A percentile compares a stretch with the other conserved stretches of the same genome.
phyloP scores from a whole-genome alignment of 805 yeast genomes.

The Zygosaccharomyces lentus region DNA sequence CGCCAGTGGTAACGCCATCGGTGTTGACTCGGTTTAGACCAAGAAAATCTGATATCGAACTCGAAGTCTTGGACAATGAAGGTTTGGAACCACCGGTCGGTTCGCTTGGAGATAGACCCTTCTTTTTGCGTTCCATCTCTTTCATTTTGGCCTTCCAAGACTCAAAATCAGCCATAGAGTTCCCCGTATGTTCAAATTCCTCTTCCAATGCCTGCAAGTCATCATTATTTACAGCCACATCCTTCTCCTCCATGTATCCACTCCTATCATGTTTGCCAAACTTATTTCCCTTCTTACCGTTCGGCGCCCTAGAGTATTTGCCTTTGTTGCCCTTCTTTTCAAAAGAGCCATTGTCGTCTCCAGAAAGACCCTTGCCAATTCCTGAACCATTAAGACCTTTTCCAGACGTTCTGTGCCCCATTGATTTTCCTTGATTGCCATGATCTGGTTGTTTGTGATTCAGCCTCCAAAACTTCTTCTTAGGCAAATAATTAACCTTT shows the following conservation, averaged over 20 bases:
- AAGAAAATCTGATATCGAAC: conserved; percentile 33
- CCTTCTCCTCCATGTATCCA: conserved; percentile 24
- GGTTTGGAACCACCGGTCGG: conserved; percentile 4
- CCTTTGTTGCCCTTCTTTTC: conserved; percentile 23
- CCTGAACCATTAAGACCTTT: conserved; percentile 13
- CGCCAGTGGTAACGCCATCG: conserved; percentile 3
- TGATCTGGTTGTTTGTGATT: conserved; percentile 29
- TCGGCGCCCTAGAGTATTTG: conserved; percentile 12
- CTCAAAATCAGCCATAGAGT: conserved; percentile 40
- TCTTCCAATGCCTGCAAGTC: conserved; percentile 34
- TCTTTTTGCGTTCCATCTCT: conserved; percentile 35
- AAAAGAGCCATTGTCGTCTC: conserved; percentile 10
- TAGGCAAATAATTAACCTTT: conserved; percentile 41
- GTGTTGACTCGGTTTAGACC: conserved; percentile 15
- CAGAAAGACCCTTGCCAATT: conserved; percentile 11
- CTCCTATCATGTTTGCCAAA: conserved; percentile 14
- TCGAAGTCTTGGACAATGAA: conserved; percentile 19
- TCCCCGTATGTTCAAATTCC: conserved; percentile 34
- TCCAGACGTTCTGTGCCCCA: conserved; percentile 15
- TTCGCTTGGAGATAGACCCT: conserved; percentile 23
- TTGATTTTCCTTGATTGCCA: conserved; percentile 13
- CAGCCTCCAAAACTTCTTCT: conserved; percentile 46
- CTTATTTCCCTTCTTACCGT: conserved; percentile 15
- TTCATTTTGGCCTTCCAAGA: conserved; percentile 39
- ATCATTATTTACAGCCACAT: conserved; percentile 29